phyloP scores from a whole-genome alignment of 345 rosid species.

The Acer yangbiense region DNA sequence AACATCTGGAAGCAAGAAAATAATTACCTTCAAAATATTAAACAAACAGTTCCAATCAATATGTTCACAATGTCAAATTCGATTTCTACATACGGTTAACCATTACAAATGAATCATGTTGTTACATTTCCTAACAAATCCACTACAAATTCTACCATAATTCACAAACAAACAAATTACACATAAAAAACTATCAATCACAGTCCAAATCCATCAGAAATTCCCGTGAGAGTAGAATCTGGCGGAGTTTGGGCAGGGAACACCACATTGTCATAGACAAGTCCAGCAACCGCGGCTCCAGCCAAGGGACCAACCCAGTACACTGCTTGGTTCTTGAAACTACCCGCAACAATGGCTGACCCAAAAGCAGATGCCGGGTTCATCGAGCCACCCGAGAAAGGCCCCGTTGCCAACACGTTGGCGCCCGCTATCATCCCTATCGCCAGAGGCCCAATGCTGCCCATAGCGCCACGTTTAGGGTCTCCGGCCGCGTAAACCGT shows the following conservation, averaged over 20 bases:
- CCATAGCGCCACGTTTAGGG: slow-evolving; percentile 44
- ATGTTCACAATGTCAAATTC: no score
- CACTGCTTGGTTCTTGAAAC: slow-evolving; percentile 85
- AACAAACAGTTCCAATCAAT: no score
- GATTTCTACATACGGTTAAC: no score
- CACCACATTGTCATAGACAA: slow-evolving; percentile 67
- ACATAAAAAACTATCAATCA: neutral
- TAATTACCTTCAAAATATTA: no score
- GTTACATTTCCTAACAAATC: no score
- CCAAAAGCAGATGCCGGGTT: slow-evolving; percentile 91
- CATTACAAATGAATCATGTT: no score
- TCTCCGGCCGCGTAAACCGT: slow-evolving; percentile 64
- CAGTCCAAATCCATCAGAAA: slow-evolving; percentile 25
- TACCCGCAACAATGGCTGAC: slow-evolving; percentile 62
- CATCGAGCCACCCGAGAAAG: slow-evolving; percentile 91
- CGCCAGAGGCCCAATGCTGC: slow-evolving; percentile 53
- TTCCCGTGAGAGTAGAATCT: slow-evolving; percentile 36
- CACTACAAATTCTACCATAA: neutral
- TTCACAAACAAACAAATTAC: neutral
- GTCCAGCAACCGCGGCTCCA: slow-evolving; percentile 73
- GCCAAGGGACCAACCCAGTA: slow-evolving; percentile 92
- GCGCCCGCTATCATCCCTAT: slow-evolving; percentile 81
- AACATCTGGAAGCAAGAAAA: no score
- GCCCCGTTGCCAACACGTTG: slow-evolving; percentile 67
- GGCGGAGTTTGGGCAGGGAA: slow-evolving; percentile 33